Base-by-base conservation (phyloP, 148 eudicot genomes). In the Euryodendron excelsum region DNA sequence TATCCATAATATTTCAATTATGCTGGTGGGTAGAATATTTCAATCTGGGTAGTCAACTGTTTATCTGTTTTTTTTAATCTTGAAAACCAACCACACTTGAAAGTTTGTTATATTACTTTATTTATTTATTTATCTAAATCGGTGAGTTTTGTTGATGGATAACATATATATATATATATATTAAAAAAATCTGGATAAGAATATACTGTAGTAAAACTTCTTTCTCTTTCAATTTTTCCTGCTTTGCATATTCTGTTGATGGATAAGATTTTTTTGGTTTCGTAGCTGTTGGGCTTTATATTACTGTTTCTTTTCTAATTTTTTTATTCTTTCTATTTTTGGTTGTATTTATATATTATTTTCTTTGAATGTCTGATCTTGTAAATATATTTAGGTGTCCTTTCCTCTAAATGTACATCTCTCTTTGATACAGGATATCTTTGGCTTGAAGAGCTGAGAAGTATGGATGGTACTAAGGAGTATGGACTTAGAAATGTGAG, bases 401-500 rank as follows among this genome's bases (percentile, higher is more conserved):
- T 23, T 72, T 73, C 59, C 63, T 73, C 25, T 74, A 45, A 44
- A 73, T 37, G 23, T 78, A 78, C 79, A 37, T 74, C 50, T 65
- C 45, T 18, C 39, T 63, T 56, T 61, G 73, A 8, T 61, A 15
- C 85, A 79, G 85, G 39, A 41, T 72, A 61, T 31, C 73, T 74
- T 64, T 69, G 47, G 70, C 33, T 80, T 69, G 31, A 72, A 52
- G 72, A 56, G 63, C 56, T 82, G 78, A 73, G 77, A 71, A 83
- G 63, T 12, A 89, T 89, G 92, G 98, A 91, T n/a, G 87, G 85
- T 76, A 59, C 68, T n/a, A 80, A 63, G 74, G 89, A 80, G 63
- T 25, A 36, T 72, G 94, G 94, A 82, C 86, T 95, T 15, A 82
- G 84, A 77, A 91, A 91, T 44, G 99, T 95, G 82, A 83, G 96